Base-by-base conservation (phyloP, 2,329 filamentous ascomycete genomes). In the Thelonectria olida region DNA sequence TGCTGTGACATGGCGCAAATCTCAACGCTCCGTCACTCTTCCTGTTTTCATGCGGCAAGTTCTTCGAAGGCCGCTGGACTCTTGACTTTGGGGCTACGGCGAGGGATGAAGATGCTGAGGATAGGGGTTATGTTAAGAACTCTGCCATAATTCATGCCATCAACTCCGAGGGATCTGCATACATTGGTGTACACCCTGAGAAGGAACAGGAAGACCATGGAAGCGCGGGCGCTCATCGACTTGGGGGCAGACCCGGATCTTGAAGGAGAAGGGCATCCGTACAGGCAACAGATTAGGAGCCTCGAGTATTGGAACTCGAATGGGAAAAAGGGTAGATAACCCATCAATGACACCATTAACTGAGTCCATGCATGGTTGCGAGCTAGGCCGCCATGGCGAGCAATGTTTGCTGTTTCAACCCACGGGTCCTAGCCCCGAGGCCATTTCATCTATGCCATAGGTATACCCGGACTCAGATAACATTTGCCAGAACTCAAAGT, bases 111-210 rank as follows among this genome's bases (percentile, higher is more conserved):
- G 61, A 53, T 12, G 62, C 62, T 15, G 45, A 65, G 15, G 22
- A 48, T n/a, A 23, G 34, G 10, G 39, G 45, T 12, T 34, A 57
- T 10, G 48, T 63, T 10, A 52, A 56, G 9, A 63, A 65, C 19
- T 56, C 63, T 5, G 62, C 63, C 7, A 54, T 66, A 2, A 20
- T 66, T 6, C 52, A 45, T n/a, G 51, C 54, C 9, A 60, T 66
- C 15, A n/a, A 54, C 10, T 54, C 48, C 47, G 1, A 47, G 54
- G 31, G 52, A 52, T 28, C 38, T 38, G 38, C 49, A 61, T 15
- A 58, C 49, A 15, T 53, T 45, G 42, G 42, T 45, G 2, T 47
- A 41, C 20, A 41, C 34, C 1, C 19, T 63, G 13, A 45, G 36
- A 39, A 10, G 36, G 36, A 6, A 15, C 4, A 39, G 8, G 17